Evolutionary conservation across 2,329 filamentous ascomycete species (phyloP).

Genomic region (Verticillium dahliae): DNA sequence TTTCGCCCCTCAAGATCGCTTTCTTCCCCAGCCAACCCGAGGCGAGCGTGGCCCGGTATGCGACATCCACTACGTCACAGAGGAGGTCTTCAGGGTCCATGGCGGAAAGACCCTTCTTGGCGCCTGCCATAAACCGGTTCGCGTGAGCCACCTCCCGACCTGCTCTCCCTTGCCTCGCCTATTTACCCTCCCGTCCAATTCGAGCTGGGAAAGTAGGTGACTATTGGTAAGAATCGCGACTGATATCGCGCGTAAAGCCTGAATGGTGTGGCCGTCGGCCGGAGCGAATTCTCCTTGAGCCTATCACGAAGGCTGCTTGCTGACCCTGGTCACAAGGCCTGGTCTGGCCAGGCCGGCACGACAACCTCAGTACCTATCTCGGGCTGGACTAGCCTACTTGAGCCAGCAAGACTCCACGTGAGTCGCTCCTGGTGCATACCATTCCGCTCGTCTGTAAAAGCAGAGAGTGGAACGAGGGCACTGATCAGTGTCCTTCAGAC

Average conservation of each 20-base stretch:
- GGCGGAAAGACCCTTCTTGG: not conserved
- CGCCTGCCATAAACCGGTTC: not conserved
- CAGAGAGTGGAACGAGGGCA: too few relatives aligned
- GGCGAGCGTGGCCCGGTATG: not conserved
- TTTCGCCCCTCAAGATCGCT: not conserved
- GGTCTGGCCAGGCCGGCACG: not conserved
- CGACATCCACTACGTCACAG: not conserved
- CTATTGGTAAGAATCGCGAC: not conserved
- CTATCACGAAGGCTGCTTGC: not conserved
- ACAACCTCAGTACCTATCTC: too few relatives aligned
- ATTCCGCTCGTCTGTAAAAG: too few relatives aligned
- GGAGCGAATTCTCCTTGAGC: not conserved
- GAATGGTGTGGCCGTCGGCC: not conserved
- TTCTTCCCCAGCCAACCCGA: not conserved
- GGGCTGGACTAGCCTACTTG: too few relatives aligned
- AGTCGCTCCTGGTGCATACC: too few relatives aligned
- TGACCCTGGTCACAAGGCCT: not conserved
- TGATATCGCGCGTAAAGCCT: not conserved
- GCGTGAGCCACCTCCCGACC: not conserved
- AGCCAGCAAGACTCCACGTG: too few relatives aligned
- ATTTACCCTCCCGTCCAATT: not conserved
- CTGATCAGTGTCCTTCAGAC: too few relatives aligned
- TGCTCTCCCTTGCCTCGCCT: not conserved
- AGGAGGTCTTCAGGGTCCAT: not conserved
- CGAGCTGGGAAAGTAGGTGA: too few relatives aligned